Evolutionary conservation across 768 basidiomycete genomes (phyloP).

Genomic region (Pholiota conissans): DNA sequence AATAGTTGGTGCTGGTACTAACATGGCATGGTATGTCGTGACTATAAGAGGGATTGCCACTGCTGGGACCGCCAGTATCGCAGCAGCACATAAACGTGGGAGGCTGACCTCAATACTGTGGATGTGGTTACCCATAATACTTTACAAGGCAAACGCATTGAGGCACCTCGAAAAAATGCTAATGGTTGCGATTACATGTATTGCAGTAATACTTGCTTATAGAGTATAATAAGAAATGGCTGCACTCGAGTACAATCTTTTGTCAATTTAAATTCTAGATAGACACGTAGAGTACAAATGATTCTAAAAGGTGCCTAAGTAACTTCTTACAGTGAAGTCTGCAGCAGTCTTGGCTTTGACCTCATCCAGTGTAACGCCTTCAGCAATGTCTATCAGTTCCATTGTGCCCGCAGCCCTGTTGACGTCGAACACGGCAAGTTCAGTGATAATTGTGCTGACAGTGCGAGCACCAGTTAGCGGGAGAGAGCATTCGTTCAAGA

Average conservation of each 20-base stretch:
- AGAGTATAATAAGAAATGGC: background rate
- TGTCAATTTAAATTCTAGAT: background rate
- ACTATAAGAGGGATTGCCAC: conserved; percentile 52
- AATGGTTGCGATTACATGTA: background rate
- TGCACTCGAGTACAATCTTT: too few species aligned
- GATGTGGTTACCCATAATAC: conserved; percentile 49
- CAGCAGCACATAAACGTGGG: conserved; percentile 21
- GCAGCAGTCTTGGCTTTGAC: conserved; percentile 86
- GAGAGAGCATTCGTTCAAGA: conserved; percentile 76
- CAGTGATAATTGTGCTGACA: conserved; percentile 92
- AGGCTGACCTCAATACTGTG: conserved; percentile 36
- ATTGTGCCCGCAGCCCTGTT: conserved; percentile 74
- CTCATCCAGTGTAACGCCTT: conserved; percentile 82
- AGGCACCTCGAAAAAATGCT: background rate
- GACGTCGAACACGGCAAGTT: conserved; percentile 88
- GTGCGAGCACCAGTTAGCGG: conserved; percentile 88
- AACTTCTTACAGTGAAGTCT: conserved; percentile 63
- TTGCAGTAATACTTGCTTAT: background rate
- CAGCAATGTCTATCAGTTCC: conserved; percentile 79
- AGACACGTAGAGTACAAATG: background rate
- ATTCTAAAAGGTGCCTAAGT: conserved; percentile 48
- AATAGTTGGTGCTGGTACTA: conserved; percentile 64
- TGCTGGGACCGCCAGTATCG: conserved; percentile 10
- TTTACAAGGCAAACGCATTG: background rate
- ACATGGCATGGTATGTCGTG: conserved; percentile 68